Evolutionary conservation across 169 alveolate species (phyloP).

Genomic region (Cryptosporidium ryanae): DNA sequence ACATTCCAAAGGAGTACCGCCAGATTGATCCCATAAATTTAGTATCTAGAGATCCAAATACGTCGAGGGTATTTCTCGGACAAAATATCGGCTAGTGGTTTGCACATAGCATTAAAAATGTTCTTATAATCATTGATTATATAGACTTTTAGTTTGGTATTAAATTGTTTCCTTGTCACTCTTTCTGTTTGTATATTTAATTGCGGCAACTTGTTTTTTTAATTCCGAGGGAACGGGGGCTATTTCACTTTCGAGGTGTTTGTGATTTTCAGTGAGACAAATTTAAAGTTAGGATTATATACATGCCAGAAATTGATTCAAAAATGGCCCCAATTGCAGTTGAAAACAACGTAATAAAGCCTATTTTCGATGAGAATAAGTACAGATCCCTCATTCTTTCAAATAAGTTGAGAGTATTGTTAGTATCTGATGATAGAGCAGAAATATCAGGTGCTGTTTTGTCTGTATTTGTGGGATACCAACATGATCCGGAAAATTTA

Average conservation of each 20-base stretch:
- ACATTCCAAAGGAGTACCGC: slow-evolving; percentile 26
- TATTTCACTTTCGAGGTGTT: neutral
- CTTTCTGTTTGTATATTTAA: no score
- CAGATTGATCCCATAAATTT: slow-evolving; percentile 1
- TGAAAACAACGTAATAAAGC: slow-evolving; percentile 31
- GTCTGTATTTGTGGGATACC: slow-evolving; percentile 85
- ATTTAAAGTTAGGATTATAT: neutral
- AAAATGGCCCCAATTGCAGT: neutral
- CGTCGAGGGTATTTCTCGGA: slow-evolving; percentile 10
- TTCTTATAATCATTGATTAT: neutral
- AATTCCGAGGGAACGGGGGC: no score
- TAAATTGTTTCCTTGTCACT: no score
- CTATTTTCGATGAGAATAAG: slow-evolving; percentile 43
- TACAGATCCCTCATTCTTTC: slow-evolving; percentile 34
- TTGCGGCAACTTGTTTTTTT: no score
- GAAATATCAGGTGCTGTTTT: slow-evolving; percentile 65
- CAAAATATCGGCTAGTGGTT: neutral
- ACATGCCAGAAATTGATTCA: neutral
- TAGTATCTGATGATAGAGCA: slow-evolving; percentile 39
- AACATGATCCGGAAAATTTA: slow-evolving; percentile 84
- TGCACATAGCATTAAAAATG: no score
- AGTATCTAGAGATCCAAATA: slow-evolving; percentile 14
- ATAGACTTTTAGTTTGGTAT: neutral
- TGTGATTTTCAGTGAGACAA: neutral
- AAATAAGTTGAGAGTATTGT: slow-evolving; percentile 28